phyloP scores from a whole-genome alignment of 225 moss, liverwort and hornwort genomes.

The Physcomitrellopsis africana region DNA sequence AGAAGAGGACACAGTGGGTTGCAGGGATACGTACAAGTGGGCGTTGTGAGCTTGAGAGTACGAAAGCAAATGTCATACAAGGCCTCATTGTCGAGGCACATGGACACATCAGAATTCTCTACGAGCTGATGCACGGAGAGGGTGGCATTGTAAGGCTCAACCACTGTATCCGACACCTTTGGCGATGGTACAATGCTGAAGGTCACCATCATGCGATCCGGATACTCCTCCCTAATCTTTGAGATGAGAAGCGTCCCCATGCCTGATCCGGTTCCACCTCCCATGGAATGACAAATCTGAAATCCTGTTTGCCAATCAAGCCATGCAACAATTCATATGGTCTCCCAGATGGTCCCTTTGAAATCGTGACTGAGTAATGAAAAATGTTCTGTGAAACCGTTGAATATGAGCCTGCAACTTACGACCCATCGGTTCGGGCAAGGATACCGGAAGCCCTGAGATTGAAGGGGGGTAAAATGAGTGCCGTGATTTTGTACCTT shows the following conservation, averaged over 20 bases:
- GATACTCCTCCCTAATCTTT: slow-evolving; percentile 46
- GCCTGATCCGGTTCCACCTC: slow-evolving; percentile 59
- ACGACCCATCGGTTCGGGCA: too few species aligned
- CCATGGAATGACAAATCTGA: slow-evolving; percentile 61
- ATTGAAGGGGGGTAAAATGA: too few species aligned
- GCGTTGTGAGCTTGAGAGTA: slow-evolving; percentile 61
- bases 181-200: slow-evolving; percentile 62
- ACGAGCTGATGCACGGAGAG: slow-evolving; percentile 63
- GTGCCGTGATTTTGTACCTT: slow-evolving; percentile 35
- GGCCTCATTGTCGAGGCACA: slow-evolving; percentile 60
- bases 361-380: too few species aligned
- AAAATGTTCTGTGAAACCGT: too few species aligned
- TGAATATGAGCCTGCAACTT: background rate
- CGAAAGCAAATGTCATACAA: slow-evolving; percentile 69
- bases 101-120: slow-evolving; percentile 57
- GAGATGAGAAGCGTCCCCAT: slow-evolving; percentile 51
- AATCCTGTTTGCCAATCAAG: slow-evolving; percentile 33
- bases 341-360: background rate
- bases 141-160: slow-evolving; percentile 66
- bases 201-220: slow-evolving; percentile 66
- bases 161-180: slow-evolving; percentile 58
- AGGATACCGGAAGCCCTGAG: too few species aligned
- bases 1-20: background rate
- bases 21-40: slow-evolving; percentile 46
- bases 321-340: background rate